Conservation (phyloP, 257 asterid species). For the Anisodus acutangulus region DNA sequence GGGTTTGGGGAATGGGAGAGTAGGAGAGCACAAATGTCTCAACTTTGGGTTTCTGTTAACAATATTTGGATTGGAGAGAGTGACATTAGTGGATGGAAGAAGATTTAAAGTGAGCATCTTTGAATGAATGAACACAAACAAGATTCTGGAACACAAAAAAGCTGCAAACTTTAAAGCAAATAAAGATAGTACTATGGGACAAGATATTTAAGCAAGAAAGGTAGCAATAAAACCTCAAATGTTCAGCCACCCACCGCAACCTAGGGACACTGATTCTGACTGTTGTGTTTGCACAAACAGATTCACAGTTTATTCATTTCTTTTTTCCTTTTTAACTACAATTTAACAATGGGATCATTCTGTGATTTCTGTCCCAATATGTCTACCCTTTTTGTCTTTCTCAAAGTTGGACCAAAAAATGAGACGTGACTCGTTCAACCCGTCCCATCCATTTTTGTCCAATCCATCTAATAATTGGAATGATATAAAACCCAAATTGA, state of each 20-base stretch:
- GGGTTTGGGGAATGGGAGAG: conserved; percentile 32
- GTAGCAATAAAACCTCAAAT: not conserved
- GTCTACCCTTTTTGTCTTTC: too few species aligned
- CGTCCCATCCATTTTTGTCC: too few species aligned
- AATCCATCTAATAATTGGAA: too few species aligned
- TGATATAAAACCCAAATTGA: too few species aligned
- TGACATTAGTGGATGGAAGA: conserved; percentile 64
- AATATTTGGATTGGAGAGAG: conserved; percentile 60
- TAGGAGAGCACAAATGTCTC: conserved; percentile 29
- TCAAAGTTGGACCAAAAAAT: too few species aligned
- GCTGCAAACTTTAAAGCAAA: conserved; percentile 4
- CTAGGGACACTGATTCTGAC: conserved; percentile 23
- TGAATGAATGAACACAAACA: not conserved
- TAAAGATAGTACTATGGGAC: not conserved
- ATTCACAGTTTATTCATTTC: conserved; percentile 3
- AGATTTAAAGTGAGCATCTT: conserved; percentile 73
- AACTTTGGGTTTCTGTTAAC: conserved; percentile 39
- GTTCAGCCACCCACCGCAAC: conserved; percentile 20
- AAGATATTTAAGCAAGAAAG: conserved; percentile 9
- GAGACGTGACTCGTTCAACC: too few species aligned
- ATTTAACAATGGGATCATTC: not conserved
- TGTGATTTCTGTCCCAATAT: too few species aligned
- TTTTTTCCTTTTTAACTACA: not conserved
- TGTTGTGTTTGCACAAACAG: conserved; percentile 11
- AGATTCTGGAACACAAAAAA: conserved; percentile 27